Conservation (phyloP, 768 basidiomycete genomes). For the Pleurotus citrinopileatus region DNA sequence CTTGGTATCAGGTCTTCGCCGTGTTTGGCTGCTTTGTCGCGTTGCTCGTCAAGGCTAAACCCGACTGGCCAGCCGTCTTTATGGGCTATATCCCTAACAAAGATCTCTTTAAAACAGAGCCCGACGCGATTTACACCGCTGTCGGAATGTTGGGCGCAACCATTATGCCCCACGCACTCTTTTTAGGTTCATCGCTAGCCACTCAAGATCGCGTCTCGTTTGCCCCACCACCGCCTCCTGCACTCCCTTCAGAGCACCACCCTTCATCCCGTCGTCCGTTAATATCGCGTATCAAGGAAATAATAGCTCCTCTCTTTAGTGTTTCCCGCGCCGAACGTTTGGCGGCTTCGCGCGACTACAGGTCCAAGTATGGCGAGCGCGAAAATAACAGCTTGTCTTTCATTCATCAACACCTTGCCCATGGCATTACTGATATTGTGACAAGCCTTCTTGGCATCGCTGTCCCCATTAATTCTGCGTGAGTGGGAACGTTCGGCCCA, state of each 20-base stretch:
- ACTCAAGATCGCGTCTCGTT: slow-evolving; percentile 32
- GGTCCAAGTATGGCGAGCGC: slow-evolving; percentile 40
- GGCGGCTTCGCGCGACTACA: slow-evolving; percentile 27
- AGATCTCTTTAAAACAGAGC: slow-evolving; percentile 42
- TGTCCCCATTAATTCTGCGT: slow-evolving; percentile 75
- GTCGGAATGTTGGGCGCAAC: slow-evolving; percentile 35
- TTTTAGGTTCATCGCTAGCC: slow-evolving; percentile 33
- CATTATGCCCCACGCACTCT: slow-evolving; percentile 73
- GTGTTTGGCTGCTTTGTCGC: slow-evolving; percentile 69
- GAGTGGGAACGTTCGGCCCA: slow-evolving; percentile 4
- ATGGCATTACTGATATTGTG: slow-evolving; percentile 56
- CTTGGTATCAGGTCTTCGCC: slow-evolving; percentile 39
- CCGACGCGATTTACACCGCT: slow-evolving; percentile 47
- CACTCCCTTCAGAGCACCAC: slow-evolving; percentile 12
- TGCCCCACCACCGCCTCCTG: slow-evolving; percentile 14
- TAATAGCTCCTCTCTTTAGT: slow-evolving; percentile 23
- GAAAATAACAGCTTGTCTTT: slow-evolving; percentile 47
- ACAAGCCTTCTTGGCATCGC: slow-evolving; percentile 65
- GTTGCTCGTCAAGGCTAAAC: slow-evolving; percentile 59
- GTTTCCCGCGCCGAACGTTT: slow-evolving; percentile 29
- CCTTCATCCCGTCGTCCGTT: slow-evolving; percentile 6
- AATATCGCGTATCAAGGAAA: slow-evolving; percentile 9
- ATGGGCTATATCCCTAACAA: slow-evolving; percentile 65
- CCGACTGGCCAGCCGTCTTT: slow-evolving; percentile 67
- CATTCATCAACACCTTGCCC: slow-evolving; percentile 50